These are phyloP conservation scores for Rhododendron kiyosumense DNA, from an alignment of 148 eudicot genomes.

Conservation along the genomic window DNA sequence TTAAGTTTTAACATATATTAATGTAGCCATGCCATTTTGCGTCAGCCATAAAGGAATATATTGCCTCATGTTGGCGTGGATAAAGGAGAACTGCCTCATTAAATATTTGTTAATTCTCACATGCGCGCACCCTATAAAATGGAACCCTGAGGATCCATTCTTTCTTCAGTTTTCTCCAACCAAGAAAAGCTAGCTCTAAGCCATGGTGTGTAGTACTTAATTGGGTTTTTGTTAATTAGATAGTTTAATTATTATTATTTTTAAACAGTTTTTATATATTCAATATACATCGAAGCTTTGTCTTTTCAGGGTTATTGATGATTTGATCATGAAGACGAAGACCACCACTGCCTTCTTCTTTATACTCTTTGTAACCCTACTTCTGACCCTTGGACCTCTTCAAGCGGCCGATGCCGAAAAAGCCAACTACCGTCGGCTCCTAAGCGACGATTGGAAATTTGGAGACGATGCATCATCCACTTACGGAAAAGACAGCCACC, in stretches of 20 bases:
- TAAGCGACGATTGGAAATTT: background rate
- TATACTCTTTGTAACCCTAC: background rate
- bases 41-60: background rate
- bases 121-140: background rate
- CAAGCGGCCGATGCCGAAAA: background rate
- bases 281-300: no score
- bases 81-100: no score
- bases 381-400: background rate
- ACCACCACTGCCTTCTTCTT: background rate
- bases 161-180: background rate
- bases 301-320: background rate
- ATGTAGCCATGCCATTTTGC: background rate
- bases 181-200: background rate
- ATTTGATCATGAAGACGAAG: background rate
- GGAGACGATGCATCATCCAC: background rate
- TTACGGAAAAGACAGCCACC: accelerated
- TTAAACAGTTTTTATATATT: no score
- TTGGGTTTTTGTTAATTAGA: background rate
- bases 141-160: background rate
- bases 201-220: background rate
- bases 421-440: background rate
- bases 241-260: no score
- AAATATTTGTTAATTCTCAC: background rate
- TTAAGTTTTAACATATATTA: no score
- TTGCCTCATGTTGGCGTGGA: no score